These are phyloP conservation scores for Ziziphus jujuba DNA, from an alignment of 306 rosid genomes.

Conservation along the genomic window DNA sequence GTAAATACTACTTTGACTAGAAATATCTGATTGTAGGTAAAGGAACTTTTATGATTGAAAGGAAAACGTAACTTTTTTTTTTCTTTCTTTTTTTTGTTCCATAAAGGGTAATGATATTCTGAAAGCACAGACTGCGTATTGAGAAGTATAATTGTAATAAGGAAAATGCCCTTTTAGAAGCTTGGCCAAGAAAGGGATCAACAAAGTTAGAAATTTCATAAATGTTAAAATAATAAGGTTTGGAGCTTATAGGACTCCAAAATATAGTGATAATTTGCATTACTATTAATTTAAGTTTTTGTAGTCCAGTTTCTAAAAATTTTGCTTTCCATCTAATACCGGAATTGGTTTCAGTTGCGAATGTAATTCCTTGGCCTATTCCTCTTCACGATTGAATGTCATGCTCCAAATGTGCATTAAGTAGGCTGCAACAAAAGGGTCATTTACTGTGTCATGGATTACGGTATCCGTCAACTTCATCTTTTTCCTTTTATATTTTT, in stretches of 20 bases:
- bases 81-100: too few species aligned
- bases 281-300: too few species aligned
- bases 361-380: neutral
- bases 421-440: neutral
- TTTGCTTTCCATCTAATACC: too few species aligned
- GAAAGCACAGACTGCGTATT: constrained; percentile 11
- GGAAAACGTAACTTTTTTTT: constrained; percentile 11
- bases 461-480: neutral
- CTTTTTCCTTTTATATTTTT: neutral
- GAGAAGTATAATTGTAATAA: neutral
- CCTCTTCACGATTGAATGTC: neutral
- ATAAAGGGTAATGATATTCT: constrained; percentile 11
- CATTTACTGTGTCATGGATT: neutral
- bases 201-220: too few species aligned
- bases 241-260: too few species aligned
- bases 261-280: too few species aligned
- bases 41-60: constrained; percentile 9
- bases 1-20: constrained; percentile 3
- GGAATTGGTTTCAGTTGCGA: too few species aligned
- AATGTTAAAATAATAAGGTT: too few species aligned
- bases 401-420: neutral
- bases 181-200: too few species aligned
- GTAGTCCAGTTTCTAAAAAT: too few species aligned
- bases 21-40: constrained; percentile 6
- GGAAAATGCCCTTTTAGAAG: neutral